Conservation (phyloP, 306 rosid species). For the Vigna reflexopilosa region DNA sequence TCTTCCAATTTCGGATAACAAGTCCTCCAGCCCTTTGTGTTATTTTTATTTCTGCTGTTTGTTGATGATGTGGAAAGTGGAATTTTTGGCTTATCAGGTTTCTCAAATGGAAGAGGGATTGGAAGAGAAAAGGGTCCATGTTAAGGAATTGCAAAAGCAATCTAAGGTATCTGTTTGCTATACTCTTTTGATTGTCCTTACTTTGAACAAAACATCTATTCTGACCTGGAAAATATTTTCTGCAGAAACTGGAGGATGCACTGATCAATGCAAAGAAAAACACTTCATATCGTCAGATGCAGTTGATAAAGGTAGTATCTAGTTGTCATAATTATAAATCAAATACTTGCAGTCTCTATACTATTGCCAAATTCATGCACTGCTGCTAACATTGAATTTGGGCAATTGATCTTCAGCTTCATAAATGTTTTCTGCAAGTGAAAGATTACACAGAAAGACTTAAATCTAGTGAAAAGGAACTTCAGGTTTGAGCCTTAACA, state of each 20-base stretch:
- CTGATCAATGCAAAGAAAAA: conserved; percentile 78
- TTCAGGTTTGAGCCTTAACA: conserved; percentile 69
- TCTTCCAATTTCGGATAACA: conserved; percentile 19
- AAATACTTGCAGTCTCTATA: conserved; percentile 26
- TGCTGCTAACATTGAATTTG: conserved; percentile 40
- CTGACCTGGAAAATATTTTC: conserved; percentile 43
- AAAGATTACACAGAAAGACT: conserved; percentile 68
- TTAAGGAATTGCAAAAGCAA: conserved; percentile 70
- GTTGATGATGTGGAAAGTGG: conserved; percentile 42
- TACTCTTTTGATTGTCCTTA: conserved; percentile 8
- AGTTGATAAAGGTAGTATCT: conserved; percentile 72
- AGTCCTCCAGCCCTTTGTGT: conserved; percentile 11
- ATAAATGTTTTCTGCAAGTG: conserved; percentile 65
- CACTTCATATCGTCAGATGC: conserved; percentile 69
- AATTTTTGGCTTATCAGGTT: conserved; percentile 59
- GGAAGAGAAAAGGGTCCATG: conserved; percentile 53
- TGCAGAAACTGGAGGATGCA: conserved; percentile 92
- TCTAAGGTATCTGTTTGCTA: conserved; percentile 59
- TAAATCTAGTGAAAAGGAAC: conserved; percentile 73
- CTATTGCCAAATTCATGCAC: conserved; percentile 33
- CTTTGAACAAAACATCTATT: conserved; percentile 26
- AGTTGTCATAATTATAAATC: background rate
- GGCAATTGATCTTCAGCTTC: conserved; percentile 68
- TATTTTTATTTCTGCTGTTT: conserved; percentile 26
- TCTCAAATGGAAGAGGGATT: conserved; percentile 59